Conservation (phyloP, 495 filamentous ascomycete genomes). For the Astrothelium macrocarpum region DNA sequence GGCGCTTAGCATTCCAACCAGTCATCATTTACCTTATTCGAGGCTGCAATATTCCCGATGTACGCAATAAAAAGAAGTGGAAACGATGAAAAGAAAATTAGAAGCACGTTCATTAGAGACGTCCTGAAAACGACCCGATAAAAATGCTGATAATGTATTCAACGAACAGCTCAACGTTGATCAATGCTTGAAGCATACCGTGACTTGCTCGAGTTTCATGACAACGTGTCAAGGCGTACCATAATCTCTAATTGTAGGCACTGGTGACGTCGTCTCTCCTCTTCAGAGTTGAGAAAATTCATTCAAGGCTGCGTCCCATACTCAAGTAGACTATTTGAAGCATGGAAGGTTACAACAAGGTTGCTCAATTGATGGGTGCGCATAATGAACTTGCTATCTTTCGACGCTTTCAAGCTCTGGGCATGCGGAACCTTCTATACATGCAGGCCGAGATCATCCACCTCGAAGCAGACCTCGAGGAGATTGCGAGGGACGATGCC, state of each 20-base stretch:
- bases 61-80: no score
- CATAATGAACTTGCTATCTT: constrained; percentile 15
- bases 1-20: neutral
- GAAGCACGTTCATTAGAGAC: no score
- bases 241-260: no score
- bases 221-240: no score
- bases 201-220: no score
- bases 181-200: no score
- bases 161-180: no score
- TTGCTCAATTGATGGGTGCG: constrained; percentile 10
- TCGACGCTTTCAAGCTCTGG: constrained; percentile 13
- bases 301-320: neutral
- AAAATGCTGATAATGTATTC: no score
- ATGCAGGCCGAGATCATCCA: constrained; percentile 11
- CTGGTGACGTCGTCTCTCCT: neutral
- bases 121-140: no score
- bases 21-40: no score
- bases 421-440: constrained; percentile 12
- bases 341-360: constrained; percentile 11
- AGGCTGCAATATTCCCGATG: no score
- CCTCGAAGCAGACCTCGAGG: constrained; percentile 7
- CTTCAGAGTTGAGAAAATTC: neutral
- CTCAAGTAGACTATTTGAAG: neutral
- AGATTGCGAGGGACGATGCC: neutral
- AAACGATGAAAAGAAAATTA: no score